Conservation (phyloP, 1,139 yeast genomes). For the Geotrichum macrosporum region DNA sequence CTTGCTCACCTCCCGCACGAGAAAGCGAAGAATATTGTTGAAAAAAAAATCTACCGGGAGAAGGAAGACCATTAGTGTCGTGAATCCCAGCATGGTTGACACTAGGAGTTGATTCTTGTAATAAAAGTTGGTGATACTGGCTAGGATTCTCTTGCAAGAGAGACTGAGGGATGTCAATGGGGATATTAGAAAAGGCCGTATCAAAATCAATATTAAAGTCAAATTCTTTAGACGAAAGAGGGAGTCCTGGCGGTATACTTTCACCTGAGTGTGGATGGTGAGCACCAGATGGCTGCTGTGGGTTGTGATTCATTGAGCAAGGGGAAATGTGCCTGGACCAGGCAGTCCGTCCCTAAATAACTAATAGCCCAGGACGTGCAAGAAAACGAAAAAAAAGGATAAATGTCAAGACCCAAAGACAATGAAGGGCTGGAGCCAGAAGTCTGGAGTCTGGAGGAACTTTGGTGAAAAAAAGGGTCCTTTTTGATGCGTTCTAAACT, state of each 20-base stretch:
- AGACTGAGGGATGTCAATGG: constrained; percentile 16
- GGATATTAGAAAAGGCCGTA: constrained; percentile 21
- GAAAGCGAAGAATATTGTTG: not conserved
- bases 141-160: not conserved
- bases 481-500: too few relatives aligned
- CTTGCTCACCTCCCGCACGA: not conserved
- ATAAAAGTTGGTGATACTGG: not conserved
- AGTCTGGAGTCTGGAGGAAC: too few relatives aligned
- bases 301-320: not conserved
- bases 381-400: too few relatives aligned
- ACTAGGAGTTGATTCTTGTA: not conserved
- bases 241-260: not conserved
- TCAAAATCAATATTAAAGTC: constrained; percentile 22
- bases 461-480: too few relatives aligned
- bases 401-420: too few relatives aligned
- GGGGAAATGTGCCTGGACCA: too few relatives aligned
- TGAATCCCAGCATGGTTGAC: too few relatives aligned
- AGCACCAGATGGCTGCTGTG: not conserved
- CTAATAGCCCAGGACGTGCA: too few relatives aligned
- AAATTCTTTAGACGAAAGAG: constrained; percentile 16
- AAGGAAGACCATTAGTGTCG: too few relatives aligned
- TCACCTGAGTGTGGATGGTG: not conserved
- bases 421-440: too few relatives aligned
- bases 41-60: not conserved
- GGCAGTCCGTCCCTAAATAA: too few relatives aligned